A percentile compares a stretch with the other conserved stretches of the same genome.
These are phyloP conservation scores for Aspergillus affinis DNA, from an alignment of 495 filamentous ascomycete species.

Conservation along the genomic window DNA sequence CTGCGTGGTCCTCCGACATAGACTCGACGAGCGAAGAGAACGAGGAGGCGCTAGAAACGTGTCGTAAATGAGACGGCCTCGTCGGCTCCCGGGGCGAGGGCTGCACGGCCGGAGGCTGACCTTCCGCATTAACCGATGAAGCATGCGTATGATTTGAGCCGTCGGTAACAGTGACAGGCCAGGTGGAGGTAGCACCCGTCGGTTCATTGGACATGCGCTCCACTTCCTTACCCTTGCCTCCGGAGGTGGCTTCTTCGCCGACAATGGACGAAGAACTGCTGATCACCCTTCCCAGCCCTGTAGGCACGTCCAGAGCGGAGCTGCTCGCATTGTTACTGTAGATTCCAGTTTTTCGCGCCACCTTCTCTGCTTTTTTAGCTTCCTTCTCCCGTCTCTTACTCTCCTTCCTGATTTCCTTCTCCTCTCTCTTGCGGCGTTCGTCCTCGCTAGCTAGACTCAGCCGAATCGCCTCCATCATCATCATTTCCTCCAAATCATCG, in stretches of 20 bases:
- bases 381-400: conserved; percentile 82
- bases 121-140: conserved; percentile 8
- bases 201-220: conserved; percentile 50
- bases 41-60: conserved; percentile 82
- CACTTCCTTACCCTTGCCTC: conserved; percentile 79
- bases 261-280: conserved; percentile 42
- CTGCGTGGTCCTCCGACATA: conserved; percentile 45
- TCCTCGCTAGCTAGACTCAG: conserved; percentile 88
- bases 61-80: conserved; percentile 67
- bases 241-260: conserved; percentile 31
- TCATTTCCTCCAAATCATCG: conserved; percentile 93
- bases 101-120: conserved; percentile 16
- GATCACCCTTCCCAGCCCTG: conserved; percentile 27
- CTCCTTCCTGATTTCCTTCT: conserved; percentile 78
- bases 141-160: conserved; percentile 3
- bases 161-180: conserved; percentile 5
- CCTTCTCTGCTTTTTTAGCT: conserved; percentile 74
- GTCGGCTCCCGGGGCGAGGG: conserved; percentile 35
- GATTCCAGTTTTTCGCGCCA: conserved; percentile 53
- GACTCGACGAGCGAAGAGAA: conserved; percentile 73
- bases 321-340: conserved; percentile 48
- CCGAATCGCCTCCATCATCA: conserved; percentile 96
- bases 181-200: conserved; percentile 2
- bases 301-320: conserved; percentile 35
- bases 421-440: conserved; percentile 75